Conservation (phyloP, 345 rosid species). For the Lepidium didymum region DNA sequence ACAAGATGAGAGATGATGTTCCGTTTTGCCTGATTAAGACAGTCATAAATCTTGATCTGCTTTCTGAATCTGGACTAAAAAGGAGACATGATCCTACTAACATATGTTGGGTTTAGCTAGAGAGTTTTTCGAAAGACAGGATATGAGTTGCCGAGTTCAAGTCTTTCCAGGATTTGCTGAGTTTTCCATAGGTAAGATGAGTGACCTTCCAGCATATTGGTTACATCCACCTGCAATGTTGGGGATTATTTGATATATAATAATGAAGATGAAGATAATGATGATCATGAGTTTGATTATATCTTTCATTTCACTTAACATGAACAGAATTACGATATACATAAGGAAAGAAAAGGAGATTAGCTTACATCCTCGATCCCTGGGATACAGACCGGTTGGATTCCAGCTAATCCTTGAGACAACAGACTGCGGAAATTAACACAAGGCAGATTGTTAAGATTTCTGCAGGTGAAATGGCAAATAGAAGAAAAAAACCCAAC, state of each 20-base stretch:
- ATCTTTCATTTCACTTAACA: background rate
- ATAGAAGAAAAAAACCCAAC: background rate
- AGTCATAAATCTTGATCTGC: background rate
- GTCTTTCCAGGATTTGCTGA: slow-evolving; percentile 59
- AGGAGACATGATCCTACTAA: background rate
- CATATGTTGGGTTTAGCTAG: background rate
- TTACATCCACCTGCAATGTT: slow-evolving; percentile 66
- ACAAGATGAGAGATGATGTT: background rate
- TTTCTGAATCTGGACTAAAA: background rate
- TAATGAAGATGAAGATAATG: background rate
- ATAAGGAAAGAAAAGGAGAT: background rate
- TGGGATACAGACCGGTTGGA: slow-evolving; percentile 58
- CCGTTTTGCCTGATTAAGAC: background rate
- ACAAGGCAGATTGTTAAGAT: background rate
- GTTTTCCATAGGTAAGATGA: slow-evolving; percentile 87
- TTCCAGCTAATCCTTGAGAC: slow-evolving; percentile 92
- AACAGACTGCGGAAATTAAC: slow-evolving; percentile 44
- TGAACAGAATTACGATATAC: background rate
- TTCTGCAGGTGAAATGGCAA: background rate
- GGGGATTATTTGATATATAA: background rate
- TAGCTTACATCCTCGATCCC: slow-evolving; percentile 79
- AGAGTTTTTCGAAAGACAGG: slow-evolving; percentile 47
- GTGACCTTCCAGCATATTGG: slow-evolving; percentile 72
- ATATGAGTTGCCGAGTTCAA: slow-evolving; percentile 72
- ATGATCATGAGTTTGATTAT: background rate